These are phyloP conservation scores for Stephania japonica DNA, from an alignment of 164 flowering plant species.

Conservation along the genomic window DNA sequence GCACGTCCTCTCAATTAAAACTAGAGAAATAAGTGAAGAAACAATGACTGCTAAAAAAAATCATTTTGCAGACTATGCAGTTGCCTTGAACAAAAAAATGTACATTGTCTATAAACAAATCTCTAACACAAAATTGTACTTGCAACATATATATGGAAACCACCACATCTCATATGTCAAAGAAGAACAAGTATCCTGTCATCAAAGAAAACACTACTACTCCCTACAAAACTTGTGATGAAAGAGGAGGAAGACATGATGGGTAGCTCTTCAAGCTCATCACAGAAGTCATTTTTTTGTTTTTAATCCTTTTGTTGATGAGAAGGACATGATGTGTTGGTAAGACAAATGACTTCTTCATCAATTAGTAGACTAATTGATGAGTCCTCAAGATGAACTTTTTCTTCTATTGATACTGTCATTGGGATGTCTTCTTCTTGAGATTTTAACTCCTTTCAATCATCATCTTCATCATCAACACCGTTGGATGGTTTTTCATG, in stretches of 20 bases:
- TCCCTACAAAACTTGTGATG: constrained; percentile 48
- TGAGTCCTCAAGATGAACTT: constrained; percentile 22
- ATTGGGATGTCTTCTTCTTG: constrained; percentile 38
- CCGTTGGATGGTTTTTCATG: constrained; percentile 17
- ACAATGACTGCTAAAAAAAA: too few relatives aligned
- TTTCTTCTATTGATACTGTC: constrained; percentile 22
- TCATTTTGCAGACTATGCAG: background rate
- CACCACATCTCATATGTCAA: constrained; percentile 29
- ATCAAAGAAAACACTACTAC: constrained; percentile 42
- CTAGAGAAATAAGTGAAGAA: too few relatives aligned
- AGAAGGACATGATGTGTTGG: constrained; percentile 28
- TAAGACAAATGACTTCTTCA: constrained; percentile 39
- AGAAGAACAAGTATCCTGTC: constrained; percentile 60
- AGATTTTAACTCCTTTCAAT: constrained; percentile 33
- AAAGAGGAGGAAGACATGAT: too few relatives aligned
- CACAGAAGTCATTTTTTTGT: constrained; percentile 72
- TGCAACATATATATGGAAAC: constrained; percentile 2
- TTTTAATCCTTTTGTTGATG: constrained; percentile 25
- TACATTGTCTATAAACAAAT: constrained; percentile 21
- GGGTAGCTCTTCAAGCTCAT: constrained; percentile 84
- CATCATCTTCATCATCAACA: constrained; percentile 19
- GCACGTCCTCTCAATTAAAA: too few relatives aligned
- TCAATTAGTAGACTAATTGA: constrained; percentile 33
- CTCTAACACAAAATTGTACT: background rate
- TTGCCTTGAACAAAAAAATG: too few relatives aligned